These are phyloP conservation scores for Candida chilensis DNA, from an alignment of 805 yeast species.

Conservation along the genomic window DNA sequence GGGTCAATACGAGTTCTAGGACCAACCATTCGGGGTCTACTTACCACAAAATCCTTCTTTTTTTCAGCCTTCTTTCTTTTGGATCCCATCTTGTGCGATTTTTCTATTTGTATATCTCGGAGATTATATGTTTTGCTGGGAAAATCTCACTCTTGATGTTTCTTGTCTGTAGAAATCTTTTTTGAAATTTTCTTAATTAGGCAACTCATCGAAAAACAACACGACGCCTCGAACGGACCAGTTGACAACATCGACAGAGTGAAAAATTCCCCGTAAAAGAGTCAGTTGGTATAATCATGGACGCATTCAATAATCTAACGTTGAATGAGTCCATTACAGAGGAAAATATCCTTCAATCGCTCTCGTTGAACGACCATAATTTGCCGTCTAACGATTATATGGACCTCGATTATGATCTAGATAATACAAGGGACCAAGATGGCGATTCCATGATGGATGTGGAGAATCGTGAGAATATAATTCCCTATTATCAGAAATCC, in stretches of 20 bases:
- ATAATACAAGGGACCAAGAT: too few relatives aligned
- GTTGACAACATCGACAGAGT: too few relatives aligned
- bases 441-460: conserved; percentile 6
- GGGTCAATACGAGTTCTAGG: neutral
- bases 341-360: conserved; percentile 1
- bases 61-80: conserved; percentile 54
- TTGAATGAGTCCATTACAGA: neutral
- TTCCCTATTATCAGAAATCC: too few relatives aligned
- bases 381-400: too few relatives aligned
- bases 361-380: neutral
- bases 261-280: too few relatives aligned
- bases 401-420: too few relatives aligned
- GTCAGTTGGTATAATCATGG: too few relatives aligned
- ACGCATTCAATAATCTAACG: conserved; percentile 1
- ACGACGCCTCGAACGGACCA: too few relatives aligned
- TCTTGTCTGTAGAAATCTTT: too few relatives aligned
- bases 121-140: neutral
- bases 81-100: conserved; percentile 28
- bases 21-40: conserved; percentile 3
- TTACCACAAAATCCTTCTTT: conserved; percentile 55
- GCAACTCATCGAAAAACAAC: too few relatives aligned
- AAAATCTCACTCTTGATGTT: too few relatives aligned
- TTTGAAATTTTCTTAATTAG: too few relatives aligned
- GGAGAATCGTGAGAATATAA: conserved; percentile 1
- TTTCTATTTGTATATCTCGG: neutral